These are phyloP conservation scores for Zalerion maritima DNA, from an alignment of 495 filamentous ascomycete species.

Conservation along the genomic window DNA sequence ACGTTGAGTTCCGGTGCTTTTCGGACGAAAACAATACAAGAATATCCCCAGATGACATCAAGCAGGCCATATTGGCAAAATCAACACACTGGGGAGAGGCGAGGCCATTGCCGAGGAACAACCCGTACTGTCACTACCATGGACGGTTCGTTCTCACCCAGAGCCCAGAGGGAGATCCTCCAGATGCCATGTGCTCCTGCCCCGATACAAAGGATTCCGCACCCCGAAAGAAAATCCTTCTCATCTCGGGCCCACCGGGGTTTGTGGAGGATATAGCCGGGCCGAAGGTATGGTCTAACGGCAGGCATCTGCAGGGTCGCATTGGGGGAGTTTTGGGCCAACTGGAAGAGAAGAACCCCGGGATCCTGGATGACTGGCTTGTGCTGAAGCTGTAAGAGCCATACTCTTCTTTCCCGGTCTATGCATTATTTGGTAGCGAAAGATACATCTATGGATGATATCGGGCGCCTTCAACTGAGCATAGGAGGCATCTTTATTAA, in stretches of 20 bases:
- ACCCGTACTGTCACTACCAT: too few relatives aligned
- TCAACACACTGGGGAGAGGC: too few relatives aligned
- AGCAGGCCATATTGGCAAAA: constrained; percentile 9
- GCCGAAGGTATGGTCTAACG: constrained; percentile 54
- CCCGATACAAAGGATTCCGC: too few relatives aligned
- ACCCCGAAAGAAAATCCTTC: constrained; percentile 41
- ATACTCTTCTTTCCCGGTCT: neutral
- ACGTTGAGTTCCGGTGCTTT: constrained; percentile 56
- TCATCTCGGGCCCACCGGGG: constrained; percentile 80
- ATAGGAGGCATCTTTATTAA: too few relatives aligned
- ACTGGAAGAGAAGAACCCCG: constrained; percentile 11
- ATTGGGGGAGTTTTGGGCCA: constrained; percentile 26
- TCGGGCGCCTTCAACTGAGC: too few relatives aligned
- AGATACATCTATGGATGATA: too few relatives aligned
- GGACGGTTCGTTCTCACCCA: too few relatives aligned
- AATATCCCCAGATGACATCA: constrained; percentile 39
- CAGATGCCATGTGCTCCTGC: constrained; percentile 7
- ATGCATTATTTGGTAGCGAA: neutral
- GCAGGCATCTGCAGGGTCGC: constrained; percentile 55
- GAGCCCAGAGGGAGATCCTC: constrained; percentile 9
- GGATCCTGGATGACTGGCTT: constrained; percentile 23
- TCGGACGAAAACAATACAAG: constrained; percentile 62
- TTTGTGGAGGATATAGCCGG: constrained; percentile 73
- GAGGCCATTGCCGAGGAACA: too few relatives aligned
- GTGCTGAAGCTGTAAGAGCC: constrained; percentile 34